Conservation (phyloP, 805 yeast species). For the Saturnispora galanensis region DNA sequence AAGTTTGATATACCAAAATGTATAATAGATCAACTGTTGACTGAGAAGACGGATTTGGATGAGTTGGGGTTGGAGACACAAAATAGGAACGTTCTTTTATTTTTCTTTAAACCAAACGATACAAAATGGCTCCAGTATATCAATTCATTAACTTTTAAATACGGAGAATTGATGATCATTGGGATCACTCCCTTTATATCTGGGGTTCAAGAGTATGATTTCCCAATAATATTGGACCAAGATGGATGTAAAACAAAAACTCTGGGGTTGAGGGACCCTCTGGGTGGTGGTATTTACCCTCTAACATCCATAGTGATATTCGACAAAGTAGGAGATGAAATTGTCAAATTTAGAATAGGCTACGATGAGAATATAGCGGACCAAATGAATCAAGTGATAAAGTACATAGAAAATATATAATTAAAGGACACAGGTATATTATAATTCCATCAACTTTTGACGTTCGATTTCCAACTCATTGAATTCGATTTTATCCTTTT, state of each 20-base stretch:
- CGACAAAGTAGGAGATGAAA: conserved; percentile 18
- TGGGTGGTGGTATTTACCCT: conserved; percentile 30
- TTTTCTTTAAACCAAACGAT: conserved; percentile 8
- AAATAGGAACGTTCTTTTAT: not conserved
- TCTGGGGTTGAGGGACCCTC: conserved; percentile 23
- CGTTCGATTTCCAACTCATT: conserved; percentile 24
- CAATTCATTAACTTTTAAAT: not conserved
- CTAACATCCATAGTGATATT: conserved; percentile 22
- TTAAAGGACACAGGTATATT: not conserved
- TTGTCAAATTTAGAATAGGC: conserved; percentile 17
- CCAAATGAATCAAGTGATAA: conserved; percentile 6
- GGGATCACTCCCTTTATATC: conserved; percentile 18
- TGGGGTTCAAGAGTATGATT: conserved; percentile 10
- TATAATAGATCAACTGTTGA: conserved; percentile 1
- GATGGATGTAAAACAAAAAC: conserved; percentile 20
- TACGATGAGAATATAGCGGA: conserved; percentile 20
- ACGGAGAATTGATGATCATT: conserved; percentile 6
- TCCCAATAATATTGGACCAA: conserved; percentile 23
- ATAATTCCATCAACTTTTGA: conserved; percentile 17
- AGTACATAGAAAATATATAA: not conserved
- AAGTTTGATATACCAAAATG: not conserved
- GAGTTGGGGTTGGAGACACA: not conserved
- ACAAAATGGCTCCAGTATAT: not conserved
- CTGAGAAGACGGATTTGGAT: not conserved
- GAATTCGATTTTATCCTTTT: conserved; percentile 19